Evolutionary conservation across 2,329 filamentous ascomycete species (phyloP).

Genomic region (Alternaria sp.): DNA sequence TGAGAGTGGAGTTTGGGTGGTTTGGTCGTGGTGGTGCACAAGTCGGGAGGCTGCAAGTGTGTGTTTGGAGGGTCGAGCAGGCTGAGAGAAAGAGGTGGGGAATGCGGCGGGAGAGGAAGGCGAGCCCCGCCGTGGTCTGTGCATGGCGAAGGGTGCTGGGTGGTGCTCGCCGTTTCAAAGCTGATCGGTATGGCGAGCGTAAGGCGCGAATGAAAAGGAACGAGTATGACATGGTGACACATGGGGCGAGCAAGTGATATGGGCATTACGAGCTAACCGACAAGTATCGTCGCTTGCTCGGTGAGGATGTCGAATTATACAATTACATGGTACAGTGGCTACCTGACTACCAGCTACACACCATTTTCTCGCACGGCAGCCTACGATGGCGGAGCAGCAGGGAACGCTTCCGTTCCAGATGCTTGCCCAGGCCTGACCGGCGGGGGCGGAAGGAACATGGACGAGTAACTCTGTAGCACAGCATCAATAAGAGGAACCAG

Average conservation of each 20-base stretch:
- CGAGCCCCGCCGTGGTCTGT: slow-evolving; percentile 22
- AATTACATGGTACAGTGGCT: slow-evolving; percentile 28
- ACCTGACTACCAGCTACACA: slow-evolving; percentile 12
- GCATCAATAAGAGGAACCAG: slow-evolving; percentile 17
- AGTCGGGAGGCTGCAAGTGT: slow-evolving; percentile 15
- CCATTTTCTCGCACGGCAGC: slow-evolving; percentile 3
- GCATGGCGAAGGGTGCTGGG: slow-evolving; percentile 13
- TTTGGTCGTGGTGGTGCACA: slow-evolving; percentile 20
- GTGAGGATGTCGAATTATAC: slow-evolving; percentile 17
- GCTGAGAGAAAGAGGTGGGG: slow-evolving; percentile 33
- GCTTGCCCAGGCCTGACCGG: slow-evolving; percentile 44
- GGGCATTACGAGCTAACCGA: slow-evolving; percentile 3
- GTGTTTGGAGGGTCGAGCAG: slow-evolving; percentile 15
- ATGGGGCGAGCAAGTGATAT: slow-evolving; percentile 2
- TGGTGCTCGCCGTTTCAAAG: slow-evolving; percentile 14
- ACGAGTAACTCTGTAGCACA: slow-evolving; percentile 63
- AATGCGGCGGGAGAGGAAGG: slow-evolving; percentile 22
- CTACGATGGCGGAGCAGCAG: slow-evolving; percentile 57
- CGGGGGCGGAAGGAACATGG: slow-evolving; percentile 69
- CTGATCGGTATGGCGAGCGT: slow-evolving; percentile 8
- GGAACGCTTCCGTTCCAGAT: slow-evolving; percentile 59
- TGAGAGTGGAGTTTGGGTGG: slow-evolving; percentile 20
- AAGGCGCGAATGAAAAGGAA: slow-evolving; percentile 7
- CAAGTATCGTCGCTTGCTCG: slow-evolving; percentile 5
- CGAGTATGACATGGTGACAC: slow-evolving; percentile 1